A percentile compares a stretch with the other conserved stretches of the same genome.
Conservation (phyloP, 495 filamentous ascomycete genomes). For the Oidiodendron maius region DNA sequence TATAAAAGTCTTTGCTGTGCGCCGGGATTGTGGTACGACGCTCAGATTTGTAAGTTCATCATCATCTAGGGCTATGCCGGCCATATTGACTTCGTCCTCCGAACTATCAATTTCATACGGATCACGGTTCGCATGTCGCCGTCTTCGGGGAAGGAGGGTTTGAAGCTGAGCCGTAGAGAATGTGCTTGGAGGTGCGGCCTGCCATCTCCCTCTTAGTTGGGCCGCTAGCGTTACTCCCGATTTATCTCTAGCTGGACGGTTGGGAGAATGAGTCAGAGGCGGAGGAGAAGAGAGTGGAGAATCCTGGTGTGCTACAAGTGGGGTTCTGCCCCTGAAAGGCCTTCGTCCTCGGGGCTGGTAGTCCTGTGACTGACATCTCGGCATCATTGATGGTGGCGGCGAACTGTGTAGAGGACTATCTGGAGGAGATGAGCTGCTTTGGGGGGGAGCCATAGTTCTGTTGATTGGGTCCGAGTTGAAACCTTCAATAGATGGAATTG, state of each 20-base stretch:
- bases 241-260: constrained; percentile 26
- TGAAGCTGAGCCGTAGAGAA: constrained; percentile 41
- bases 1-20: constrained; percentile 1
- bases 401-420: constrained; percentile 10
- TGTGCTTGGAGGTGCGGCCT: constrained; percentile 13
- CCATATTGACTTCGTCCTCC: constrained; percentile 25
- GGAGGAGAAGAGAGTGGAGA: constrained; percentile 23
- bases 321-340: constrained; percentile 13
- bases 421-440: constrained; percentile 37
- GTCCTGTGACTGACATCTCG: neutral
- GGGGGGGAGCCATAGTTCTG: constrained; percentile 46
- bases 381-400: neutral
- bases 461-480: constrained; percentile 28
- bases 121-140: constrained; percentile 27
- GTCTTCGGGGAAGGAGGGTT: constrained; percentile 38
- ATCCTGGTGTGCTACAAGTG: constrained; percentile 14
- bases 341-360: constrained; percentile 7
- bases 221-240: neutral
- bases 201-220: constrained; percentile 16
- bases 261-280: constrained; percentile 30
- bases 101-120: constrained; percentile 32
- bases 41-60: constrained; percentile 27
- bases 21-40: constrained; percentile 14
- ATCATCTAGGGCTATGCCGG: constrained; percentile 22
- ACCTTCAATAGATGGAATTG: constrained; percentile 12